Evolutionary conservation across 2,329 filamentous ascomycete genomes (phyloP).

Genomic region (Trichophyton simii): DNA sequence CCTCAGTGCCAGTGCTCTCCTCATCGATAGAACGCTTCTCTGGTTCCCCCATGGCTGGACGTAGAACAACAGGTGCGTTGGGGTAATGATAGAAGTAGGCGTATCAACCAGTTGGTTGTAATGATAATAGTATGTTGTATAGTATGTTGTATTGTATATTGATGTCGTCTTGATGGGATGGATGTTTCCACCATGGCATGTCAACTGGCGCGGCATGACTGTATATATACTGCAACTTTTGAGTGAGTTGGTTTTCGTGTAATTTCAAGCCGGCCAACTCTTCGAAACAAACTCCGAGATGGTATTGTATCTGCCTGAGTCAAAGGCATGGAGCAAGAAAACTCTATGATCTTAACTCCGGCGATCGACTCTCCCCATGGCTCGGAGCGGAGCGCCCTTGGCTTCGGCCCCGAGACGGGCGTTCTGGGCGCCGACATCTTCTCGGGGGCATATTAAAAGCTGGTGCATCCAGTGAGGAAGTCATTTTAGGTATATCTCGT

Average conservation of each 20-base stretch:
- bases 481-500: too few species aligned
- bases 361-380: neutral
- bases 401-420: neutral
- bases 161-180: neutral
- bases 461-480: neutral
- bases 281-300: neutral
- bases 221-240: neutral
- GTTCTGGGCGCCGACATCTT: neutral
- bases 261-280: neutral
- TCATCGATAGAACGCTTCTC: neutral
- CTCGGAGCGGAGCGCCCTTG: neutral
- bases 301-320: neutral
- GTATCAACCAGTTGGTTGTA: neutral
- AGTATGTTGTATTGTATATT: too few species aligned
- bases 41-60: neutral
- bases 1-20: neutral
- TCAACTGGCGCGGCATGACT: neutral
- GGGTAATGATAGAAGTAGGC: neutral
- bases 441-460: neutral
- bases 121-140: too few species aligned
- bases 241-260: neutral
- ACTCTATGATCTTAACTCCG: neutral
- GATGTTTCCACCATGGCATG: neutral
- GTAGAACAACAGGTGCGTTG: neutral
- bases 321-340: neutral